Conservation (phyloP, 805 yeast genomes). For the Barnettozyma vustinii region DNA sequence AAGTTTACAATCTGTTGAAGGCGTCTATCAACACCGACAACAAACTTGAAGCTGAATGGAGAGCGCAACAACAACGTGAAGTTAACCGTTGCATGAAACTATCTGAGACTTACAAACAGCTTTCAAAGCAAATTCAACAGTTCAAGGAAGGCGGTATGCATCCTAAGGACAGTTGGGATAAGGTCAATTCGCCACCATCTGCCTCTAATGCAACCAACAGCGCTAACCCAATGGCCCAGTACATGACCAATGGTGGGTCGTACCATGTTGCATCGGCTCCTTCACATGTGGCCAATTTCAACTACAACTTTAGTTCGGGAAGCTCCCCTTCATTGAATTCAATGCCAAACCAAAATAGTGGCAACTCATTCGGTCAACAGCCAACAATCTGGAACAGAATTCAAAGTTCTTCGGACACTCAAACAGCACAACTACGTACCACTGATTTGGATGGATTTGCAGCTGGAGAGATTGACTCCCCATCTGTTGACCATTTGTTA, state of each 20-base stretch:
- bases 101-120: slow-evolving; percentile 16
- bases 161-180: neutral
- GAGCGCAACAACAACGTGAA: slow-evolving; percentile 34
- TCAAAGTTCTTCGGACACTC: neutral
- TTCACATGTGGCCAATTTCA: slow-evolving; percentile 3
- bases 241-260: neutral
- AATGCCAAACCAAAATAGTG: neutral
- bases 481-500: slow-evolving; percentile 30
- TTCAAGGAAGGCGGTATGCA: slow-evolving; percentile 9
- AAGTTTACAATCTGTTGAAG: slow-evolving; percentile 16
- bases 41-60: slow-evolving; percentile 34
- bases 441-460: neutral
- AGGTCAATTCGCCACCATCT: neutral
- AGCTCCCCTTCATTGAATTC: slow-evolving; percentile 14
- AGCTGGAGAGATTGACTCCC: slow-evolving; percentile 26
- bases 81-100: slow-evolving; percentile 26
- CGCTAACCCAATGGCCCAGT: slow-evolving; percentile 2
- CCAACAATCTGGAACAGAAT: slow-evolving; percentile 8
- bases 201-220: neutral
- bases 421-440: neutral
- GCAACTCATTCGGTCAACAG: neutral
- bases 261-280: slow-evolving; percentile 5
- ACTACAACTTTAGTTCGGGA: slow-evolving; percentile 4
- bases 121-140: slow-evolving; percentile 10
- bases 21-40: slow-evolving; percentile 29